Evolutionary conservation across 2,329 filamentous ascomycete species (phyloP), one percentile per base, ranked within the genome.

Genomic region (Allantophomopsis lycopodina): DNA sequence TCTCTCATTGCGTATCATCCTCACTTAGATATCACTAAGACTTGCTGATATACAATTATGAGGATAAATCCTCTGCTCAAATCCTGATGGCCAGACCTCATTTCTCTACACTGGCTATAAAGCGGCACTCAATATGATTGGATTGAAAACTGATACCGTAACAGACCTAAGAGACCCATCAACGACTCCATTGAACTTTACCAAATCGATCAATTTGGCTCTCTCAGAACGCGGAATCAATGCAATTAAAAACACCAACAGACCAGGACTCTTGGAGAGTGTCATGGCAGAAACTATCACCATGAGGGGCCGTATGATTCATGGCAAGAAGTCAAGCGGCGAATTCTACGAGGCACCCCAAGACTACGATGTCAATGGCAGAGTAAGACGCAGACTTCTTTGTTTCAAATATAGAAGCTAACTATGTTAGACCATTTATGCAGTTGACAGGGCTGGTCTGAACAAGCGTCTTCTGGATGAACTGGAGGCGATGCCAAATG

Each of bases 251-350:
- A 67, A 83, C 50, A 76, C 83, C 2, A 73, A 76, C 18, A 71
- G 78, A 23, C 62, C 74, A 3, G 70, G 68, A 3, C 70, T 96
- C 30, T 65, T 94, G 23, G 70, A 88, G 11, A 69, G 77, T 49
- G 76, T 96, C 23, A 69, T 94, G 51, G 65, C 65, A 1, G 75
- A 80, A 38, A 89, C 88, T 0, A 86, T 96, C 43, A 88, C 89
- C 10, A 95, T 98, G 87, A 69, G 82, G 57, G 91, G 88, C 11
- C 84, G 91, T 18, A 98, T 98, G 91, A 93, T 98, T 46, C 91
- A 98, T 55, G 77, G 85, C 28, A 68, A 66, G 50, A 66, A 67
- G 15, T 66, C 71, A 7, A 63, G 70, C 14, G 84, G 85, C 4
- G 61, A 74, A 17, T 61, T 93, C 36, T 84, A 78, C 51, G 79